A percentile compares a stretch with the other conserved stretches of the same genome.
Conservation (phyloP, 768 basidiomycete species). For the Leccinum boreale region DNA sequence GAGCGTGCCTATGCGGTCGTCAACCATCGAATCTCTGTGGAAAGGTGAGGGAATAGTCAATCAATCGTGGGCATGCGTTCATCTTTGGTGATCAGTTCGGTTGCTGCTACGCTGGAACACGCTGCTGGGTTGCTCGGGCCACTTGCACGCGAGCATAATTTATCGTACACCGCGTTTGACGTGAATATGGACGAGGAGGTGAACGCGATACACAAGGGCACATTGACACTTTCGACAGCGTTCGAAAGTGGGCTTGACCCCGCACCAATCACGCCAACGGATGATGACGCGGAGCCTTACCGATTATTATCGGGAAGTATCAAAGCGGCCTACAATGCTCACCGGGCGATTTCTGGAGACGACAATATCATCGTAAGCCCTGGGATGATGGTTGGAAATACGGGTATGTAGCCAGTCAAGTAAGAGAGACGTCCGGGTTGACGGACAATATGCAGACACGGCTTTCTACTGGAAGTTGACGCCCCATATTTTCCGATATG, state of each 20-base stretch:
- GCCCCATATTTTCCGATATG: conserved; percentile 69
- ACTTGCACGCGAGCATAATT: conserved; percentile 51
- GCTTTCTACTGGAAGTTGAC: conserved; percentile 44
- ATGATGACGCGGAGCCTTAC: conserved; percentile 35
- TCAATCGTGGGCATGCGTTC: not conserved
- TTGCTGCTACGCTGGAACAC: conserved; percentile 43
- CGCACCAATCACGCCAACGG: conserved; percentile 57
- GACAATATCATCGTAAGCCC: conserved; percentile 42
- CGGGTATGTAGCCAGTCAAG: conserved; percentile 24
- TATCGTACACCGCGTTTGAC: conserved; percentile 61
- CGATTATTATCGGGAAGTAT: conserved; percentile 60
- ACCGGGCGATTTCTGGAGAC: conserved; percentile 37
- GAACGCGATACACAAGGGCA: conserved; percentile 39
- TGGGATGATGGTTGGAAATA: conserved; percentile 59
- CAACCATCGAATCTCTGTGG: conserved; percentile 67
- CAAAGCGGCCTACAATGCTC: conserved; percentile 55
- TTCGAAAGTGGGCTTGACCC: conserved; percentile 53
- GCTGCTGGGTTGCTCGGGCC: conserved; percentile 41
- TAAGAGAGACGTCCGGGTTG: not conserved
- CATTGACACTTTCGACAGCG: conserved; percentile 47
- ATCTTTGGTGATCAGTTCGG: conserved; percentile 22
- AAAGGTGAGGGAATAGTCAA: conserved; percentile 39
- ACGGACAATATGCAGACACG: conserved; percentile 33
- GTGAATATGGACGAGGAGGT: conserved; percentile 30
- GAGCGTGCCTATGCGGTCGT: conserved; percentile 67